Conservation (phyloP, 306 rosid species). For the Ormosia semicastrata region DNA sequence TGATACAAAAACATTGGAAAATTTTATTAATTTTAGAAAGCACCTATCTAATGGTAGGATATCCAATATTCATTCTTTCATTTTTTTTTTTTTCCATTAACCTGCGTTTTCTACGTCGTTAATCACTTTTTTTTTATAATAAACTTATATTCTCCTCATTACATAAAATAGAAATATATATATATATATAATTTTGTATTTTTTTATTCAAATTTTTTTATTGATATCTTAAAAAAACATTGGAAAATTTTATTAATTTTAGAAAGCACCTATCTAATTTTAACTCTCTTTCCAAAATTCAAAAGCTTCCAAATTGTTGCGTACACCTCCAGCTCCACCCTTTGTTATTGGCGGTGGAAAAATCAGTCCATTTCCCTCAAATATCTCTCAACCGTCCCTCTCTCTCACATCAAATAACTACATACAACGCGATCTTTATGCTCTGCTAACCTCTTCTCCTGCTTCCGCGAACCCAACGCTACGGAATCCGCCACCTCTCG, state of each 20-base stretch:
- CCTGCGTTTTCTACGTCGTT: no score
- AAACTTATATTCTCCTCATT: no score
- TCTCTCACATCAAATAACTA: not conserved
- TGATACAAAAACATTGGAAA: no score
- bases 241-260: not conserved
- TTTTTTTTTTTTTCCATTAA: no score
- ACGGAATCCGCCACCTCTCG: not conserved
- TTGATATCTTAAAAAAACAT: no score
- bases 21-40: not conserved
- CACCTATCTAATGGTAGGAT: not conserved
- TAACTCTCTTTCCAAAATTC: not conserved
- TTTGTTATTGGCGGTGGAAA: not conserved
- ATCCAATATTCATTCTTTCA: no score
- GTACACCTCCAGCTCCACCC: not conserved
- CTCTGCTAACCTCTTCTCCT: not conserved
- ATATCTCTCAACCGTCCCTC: constrained; percentile 9
- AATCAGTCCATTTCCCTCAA: constrained; percentile 15
- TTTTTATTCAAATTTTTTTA: no score
- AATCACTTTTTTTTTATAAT: no score
- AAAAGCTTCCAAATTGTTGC: not conserved
- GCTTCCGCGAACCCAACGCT: not conserved
- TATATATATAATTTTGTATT: no score
- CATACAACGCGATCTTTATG: not conserved
- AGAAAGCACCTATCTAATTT: not conserved
- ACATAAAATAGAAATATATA: no score